These are phyloP conservation scores for Rhodotorula sp. DNA, from an alignment of 1,284 basidiomycete genomes.

Conservation along the genomic window DNA sequence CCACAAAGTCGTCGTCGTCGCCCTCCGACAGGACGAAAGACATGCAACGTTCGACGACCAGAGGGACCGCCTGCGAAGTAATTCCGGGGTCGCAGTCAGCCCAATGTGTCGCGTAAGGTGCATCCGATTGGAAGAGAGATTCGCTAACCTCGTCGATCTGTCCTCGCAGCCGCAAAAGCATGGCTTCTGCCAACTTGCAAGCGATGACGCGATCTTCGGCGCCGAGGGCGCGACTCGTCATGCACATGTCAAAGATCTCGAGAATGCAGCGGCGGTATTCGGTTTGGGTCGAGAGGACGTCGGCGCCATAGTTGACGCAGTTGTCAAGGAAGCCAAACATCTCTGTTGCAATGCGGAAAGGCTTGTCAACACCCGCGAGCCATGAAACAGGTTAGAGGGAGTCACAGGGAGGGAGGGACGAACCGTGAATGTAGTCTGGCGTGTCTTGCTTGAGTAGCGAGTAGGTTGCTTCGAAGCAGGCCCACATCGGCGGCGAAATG, in stretches of 20 bases:
- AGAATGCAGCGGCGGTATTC: conserved; percentile 78
- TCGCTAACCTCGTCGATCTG: conserved; percentile 67
- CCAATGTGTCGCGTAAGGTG: background rate
- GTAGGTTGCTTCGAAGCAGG: conserved; percentile 77
- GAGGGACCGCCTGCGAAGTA: conserved; percentile 53
- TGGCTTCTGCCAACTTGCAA: conserved; percentile 78
- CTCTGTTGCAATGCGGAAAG: conserved; percentile 55
- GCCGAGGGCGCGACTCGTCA: conserved; percentile 70
- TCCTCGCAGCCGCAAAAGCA: conserved; percentile 74
- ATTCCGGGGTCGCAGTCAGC: too few relatives aligned
- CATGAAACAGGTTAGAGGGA: background rate
- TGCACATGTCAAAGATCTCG: conserved; percentile 77
- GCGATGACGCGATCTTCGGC: conserved; percentile 79
- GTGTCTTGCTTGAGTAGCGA: conserved; percentile 79
- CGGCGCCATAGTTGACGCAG: conserved; percentile 79
- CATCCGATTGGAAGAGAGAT: background rate
- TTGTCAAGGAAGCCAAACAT: conserved; percentile 88
- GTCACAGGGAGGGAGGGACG: background rate
- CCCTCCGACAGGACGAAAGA: conserved; percentile 52
- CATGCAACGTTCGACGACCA: conserved; percentile 63
- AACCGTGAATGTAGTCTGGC: conserved; percentile 79
- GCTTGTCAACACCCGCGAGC: conserved; percentile 4
- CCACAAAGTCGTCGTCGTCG: conserved; percentile 54
- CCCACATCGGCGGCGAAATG: conserved; percentile 81
- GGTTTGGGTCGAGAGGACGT: conserved; percentile 66